Evolutionary conservation across 805 yeast genomes (phyloP), one percentile per base, ranked within the genome.

Genomic region (Millerago galiae): DNA sequence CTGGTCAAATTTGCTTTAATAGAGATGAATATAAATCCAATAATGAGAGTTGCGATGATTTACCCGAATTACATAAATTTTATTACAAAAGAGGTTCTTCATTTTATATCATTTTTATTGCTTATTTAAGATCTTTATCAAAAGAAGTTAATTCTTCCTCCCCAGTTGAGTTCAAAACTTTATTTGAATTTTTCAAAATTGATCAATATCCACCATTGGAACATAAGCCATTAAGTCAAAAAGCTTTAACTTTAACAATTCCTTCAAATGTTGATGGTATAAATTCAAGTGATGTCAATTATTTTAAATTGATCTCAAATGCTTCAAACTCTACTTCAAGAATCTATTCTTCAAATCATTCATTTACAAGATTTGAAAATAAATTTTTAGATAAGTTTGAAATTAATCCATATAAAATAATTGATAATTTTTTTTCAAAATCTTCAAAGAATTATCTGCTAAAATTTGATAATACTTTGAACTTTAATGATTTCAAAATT

Each of bases 351-450:
- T 59, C 59, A 17, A 56, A 54, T 49, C 63, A 62, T 31, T 56
- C 62, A 6, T 58, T 60, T 31, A 70, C 65, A 5, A 71, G 59
- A 48, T 62, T 65, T 36, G 67, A 58, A 41, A 70, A 61, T 35
- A 67, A 69, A 31, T 63, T 67, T 38, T 50, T 66, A 21, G 71
- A 65, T 31, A 70, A 60, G 34, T 69, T 68, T 39, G 67, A 63
- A 34, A 60, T 61, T 35, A 67, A 69, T 37, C 73, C 64, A 35
- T 60, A 57, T 44, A 56, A 57, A 48, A 58, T 63, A 15, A 56
- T 63, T 17, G 62, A 57, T 14, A 54, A 58, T 25, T 54, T 63
- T 36, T 62, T 62, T 40, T 61, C 67, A n/a, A 61, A 62, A 38
- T 58, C 65, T 1, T 62, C 67, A 8, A 61, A 57, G 47, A 57